Conservation (phyloP, 2,329 filamentous ascomycete genomes). For the Coniosporium uncinatum region DNA sequence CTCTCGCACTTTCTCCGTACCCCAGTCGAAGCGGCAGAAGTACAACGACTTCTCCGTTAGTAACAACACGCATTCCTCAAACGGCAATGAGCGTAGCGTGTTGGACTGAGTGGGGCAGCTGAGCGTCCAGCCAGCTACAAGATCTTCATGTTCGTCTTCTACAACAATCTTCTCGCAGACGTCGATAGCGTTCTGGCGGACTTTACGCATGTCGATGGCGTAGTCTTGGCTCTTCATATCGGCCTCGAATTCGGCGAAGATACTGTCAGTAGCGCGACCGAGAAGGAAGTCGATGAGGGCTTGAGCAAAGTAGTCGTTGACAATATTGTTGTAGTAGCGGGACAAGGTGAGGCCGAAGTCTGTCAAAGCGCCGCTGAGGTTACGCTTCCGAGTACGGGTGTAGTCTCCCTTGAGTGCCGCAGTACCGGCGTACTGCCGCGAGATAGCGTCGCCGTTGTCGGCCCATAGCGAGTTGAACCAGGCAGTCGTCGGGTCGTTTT, state of each 20-base stretch:
- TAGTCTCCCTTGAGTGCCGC: constrained; percentile 96
- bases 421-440: constrained; percentile 92
- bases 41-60: constrained; percentile 84
- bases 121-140: constrained; percentile 86
- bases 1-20: constrained; percentile 86
- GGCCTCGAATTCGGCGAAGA: constrained; percentile 93
- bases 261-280: constrained; percentile 76
- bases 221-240: constrained; percentile 93
- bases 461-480: constrained; percentile 99
- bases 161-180: constrained; percentile 84
- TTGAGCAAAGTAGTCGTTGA: constrained; percentile 97
- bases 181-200: constrained; percentile 87
- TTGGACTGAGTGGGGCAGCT: constrained; percentile 70
- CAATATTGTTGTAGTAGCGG: constrained; percentile 77
- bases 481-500: constrained; percentile 71
- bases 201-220: constrained; percentile 77
- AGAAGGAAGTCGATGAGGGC: constrained; percentile 92
- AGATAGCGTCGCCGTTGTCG: constrained; percentile 95
- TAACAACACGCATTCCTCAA: constrained; percentile 85
- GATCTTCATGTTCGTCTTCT: constrained; percentile 64
- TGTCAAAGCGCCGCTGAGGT: constrained; percentile 86
- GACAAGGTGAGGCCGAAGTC: constrained; percentile 88
- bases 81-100: constrained; percentile 59
- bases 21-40: constrained; percentile 90
- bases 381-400: constrained; percentile 83